Base-by-base conservation (phyloP, 2,329 filamentous ascomycete genomes). In the Plectosphaerella cucumerina region DNA sequence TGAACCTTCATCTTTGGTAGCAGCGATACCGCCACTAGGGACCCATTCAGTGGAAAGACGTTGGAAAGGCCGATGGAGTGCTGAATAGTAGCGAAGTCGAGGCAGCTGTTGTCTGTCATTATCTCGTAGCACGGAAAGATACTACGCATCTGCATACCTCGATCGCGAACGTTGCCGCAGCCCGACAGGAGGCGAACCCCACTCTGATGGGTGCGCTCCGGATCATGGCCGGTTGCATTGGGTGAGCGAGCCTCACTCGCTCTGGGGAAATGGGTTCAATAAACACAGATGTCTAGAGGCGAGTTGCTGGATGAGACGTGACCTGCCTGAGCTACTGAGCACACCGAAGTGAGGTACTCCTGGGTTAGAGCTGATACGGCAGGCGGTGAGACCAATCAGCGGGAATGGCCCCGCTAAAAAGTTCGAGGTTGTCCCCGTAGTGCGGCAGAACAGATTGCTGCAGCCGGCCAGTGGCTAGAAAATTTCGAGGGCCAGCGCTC, bases 41-140 rank as follows among this genome's bases (percentile, higher is more conserved):
- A 85, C 77, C 90, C 92, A 97, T 67, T 91, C 81, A 44, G 76
- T 84, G 4, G 90, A 93, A 10, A 93, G 67, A 56, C 86, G 76
- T 60, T 42, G 45, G 20, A 20, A 20, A n/a, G 15, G 15, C n/a
- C 23, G 23, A n/a, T 12, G 20, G 17, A 26, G 26, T 17, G 22
- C 4, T 26, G 42, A 44, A 9, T 20, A 15, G 39, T 21, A 31
- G 6, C 39, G 39, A 42, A 20, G 6, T 17, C 21, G 39, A 6
- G 39, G 20, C 18, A 21, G 39, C 39, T 42, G 17, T n/a, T 20
- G 10, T 4, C 18, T 23, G 20, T 23, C 20, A 23, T 23, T 21
- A 44, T 31, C 26, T 2, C 20, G 15, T 8, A 17, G 14, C 9
- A 2, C 14, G 11, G 15, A 3, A 22, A 12, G 6, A 8, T 6